Conservation (phyloP, 2,329 filamentous ascomycete genomes). For the Cladosporium cucumerinum region DNA sequence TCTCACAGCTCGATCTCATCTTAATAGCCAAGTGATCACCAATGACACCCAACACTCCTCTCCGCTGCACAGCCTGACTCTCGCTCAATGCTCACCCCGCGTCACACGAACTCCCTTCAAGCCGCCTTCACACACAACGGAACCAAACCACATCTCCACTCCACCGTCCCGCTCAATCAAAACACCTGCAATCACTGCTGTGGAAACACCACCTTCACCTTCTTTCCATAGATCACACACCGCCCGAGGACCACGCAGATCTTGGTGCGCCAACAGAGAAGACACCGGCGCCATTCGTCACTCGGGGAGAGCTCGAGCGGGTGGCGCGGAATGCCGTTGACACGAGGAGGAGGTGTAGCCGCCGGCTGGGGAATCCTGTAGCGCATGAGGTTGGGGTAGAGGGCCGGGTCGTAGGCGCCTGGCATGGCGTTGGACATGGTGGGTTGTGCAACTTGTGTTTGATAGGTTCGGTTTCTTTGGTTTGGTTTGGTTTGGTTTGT, state of each 20-base stretch:
- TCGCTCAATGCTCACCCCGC: neutral
- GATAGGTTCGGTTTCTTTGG: neutral
- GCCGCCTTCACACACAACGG: neutral
- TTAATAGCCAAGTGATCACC: neutral
- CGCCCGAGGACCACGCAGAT: neutral
- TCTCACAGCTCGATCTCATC: neutral
- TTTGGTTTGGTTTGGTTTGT: neutral
- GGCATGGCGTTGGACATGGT: neutral
- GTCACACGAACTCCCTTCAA: neutral
- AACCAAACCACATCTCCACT: too few species aligned
- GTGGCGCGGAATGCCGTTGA: neutral
- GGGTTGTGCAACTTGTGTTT: neutral
- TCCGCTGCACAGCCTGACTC: neutral
- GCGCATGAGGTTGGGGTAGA: conserved; percentile 3
- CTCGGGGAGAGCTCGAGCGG: neutral
- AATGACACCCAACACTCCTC: neutral
- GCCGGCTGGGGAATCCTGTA: neutral
- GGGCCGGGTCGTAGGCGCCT: neutral
- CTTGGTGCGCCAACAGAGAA: neutral
- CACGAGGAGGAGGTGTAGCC: neutral
- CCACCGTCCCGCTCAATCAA: neutral
- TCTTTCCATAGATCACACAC: neutral
- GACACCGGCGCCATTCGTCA: neutral
- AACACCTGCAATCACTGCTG: neutral
- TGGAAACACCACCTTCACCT: neutral